These are phyloP conservation scores for Neurospora sp. DNA, from an alignment of 495 filamentous ascomycete genomes.

Conservation along the genomic window DNA sequence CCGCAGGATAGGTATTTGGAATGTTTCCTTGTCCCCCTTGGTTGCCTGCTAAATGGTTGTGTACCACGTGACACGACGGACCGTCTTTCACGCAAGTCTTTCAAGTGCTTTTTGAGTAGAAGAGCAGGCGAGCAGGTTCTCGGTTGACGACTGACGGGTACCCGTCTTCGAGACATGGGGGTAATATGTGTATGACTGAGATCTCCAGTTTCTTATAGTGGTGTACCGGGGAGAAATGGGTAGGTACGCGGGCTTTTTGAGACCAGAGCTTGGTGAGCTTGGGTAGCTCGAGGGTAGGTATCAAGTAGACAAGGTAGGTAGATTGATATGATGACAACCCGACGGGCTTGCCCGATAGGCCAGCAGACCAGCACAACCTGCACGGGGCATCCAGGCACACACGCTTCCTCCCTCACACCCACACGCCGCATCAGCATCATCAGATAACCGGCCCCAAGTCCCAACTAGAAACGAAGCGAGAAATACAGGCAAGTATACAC, in stretches of 20 bases:
- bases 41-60: not conserved
- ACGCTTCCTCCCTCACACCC: not conserved
- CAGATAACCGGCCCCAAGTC: not conserved
- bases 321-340: not conserved
- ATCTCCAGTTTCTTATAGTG: not conserved
- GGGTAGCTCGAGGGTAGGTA: not conserved
- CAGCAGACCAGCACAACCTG: not conserved
- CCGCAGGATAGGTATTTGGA: not conserved
- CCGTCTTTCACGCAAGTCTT: not conserved
- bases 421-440: not conserved
- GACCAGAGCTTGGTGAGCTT: not conserved
- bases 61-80: not conserved
- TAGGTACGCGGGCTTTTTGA: not conserved
- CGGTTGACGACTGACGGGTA: not conserved
- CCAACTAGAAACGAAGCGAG: not conserved
- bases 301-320: not conserved
- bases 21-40: not conserved
- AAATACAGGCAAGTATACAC: not conserved
- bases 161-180: not conserved
- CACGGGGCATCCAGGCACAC: not conserved
- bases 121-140: not conserved
- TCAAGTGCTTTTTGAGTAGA: not conserved
- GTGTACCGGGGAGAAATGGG: not conserved
- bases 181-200: not conserved
- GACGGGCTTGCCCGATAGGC: not conserved